A percentile compares a stretch with the other conserved stretches of the same genome.
phyloP scores from a whole-genome alignment of 108 stramenopile species.

The Nitzschia inconspicua region DNA sequence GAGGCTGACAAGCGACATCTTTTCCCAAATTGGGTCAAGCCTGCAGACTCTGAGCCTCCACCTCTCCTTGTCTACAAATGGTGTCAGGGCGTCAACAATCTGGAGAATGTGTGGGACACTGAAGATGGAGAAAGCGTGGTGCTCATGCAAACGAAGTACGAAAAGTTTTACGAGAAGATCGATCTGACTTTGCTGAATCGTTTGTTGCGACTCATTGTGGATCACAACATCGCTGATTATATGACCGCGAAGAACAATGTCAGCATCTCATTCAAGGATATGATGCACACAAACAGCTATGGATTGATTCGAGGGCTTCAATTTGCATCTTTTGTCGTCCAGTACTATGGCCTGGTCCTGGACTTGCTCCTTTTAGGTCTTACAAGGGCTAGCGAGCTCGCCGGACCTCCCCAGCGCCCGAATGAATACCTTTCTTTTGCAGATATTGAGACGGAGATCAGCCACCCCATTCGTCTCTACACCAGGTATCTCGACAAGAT shows the following conservation, averaged over 20 bases:
- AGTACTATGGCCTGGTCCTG: slow-evolving; percentile 97
- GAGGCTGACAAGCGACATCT: slow-evolving; percentile 98
- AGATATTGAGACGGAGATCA: slow-evolving; percentile 93
- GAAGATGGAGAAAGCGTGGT: slow-evolving; percentile 94
- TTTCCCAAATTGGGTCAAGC: slow-evolving; percentile 97
- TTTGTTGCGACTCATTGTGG: slow-evolving; percentile 95
- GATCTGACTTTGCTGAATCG: slow-evolving; percentile 97
- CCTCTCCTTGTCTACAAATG: slow-evolving; percentile 99
- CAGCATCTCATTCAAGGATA: slow-evolving; percentile 94
- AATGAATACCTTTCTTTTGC: slow-evolving; percentile 96
- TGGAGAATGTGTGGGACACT: slow-evolving; percentile 95
- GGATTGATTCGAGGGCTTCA: slow-evolving; percentile 96
- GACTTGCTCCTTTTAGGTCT: slow-evolving; percentile 95
- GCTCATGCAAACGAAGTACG: slow-evolving; percentile 94
- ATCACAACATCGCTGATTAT: slow-evolving; percentile 99
- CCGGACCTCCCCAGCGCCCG: slow-evolving; percentile 94
- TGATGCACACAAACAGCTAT: slow-evolving; percentile 99
- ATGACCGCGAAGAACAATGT: slow-evolving; percentile 99
- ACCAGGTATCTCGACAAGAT: slow-evolving; percentile 98
- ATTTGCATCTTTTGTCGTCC: slow-evolving; percentile 95
- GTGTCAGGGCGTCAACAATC: slow-evolving; percentile 98
- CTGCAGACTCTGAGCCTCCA: slow-evolving; percentile 98
- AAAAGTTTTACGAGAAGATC: slow-evolving; percentile 98
- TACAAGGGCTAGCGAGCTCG: slow-evolving; percentile 96
- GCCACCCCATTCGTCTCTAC: slow-evolving; percentile 97